Evolutionary conservation across 2,329 filamentous ascomycete species (phyloP).

Genomic region (Fusarium sarcochroum): DNA sequence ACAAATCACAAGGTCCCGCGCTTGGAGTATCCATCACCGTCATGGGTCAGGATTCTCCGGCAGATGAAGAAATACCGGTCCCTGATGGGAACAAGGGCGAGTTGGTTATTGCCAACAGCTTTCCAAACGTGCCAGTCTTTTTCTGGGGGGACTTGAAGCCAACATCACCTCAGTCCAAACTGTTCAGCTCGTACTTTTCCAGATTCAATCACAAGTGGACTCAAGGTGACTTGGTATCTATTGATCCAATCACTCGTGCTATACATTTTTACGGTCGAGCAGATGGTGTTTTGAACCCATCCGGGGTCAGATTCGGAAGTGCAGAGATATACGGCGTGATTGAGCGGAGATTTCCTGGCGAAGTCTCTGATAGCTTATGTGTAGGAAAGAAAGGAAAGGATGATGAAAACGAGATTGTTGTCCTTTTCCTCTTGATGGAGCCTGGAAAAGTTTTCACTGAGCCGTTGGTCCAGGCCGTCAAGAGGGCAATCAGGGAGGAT

Average conservation of each 20-base stretch:
- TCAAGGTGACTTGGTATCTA: neutral
- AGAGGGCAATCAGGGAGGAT: neutral
- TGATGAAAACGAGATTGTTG: neutral
- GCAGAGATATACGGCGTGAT: neutral
- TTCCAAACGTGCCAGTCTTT: neutral
- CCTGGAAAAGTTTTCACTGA: neutral
- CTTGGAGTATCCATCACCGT: neutral
- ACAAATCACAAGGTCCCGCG: too few relatives aligned
- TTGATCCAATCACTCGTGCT: neutral
- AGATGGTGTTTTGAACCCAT: neutral
- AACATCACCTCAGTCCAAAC: too few relatives aligned
- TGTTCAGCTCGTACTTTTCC: too few relatives aligned
- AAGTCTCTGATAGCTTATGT: neutral
- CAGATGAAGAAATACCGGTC: neutral
- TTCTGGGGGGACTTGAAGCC: too few relatives aligned
- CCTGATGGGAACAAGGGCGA: neutral
- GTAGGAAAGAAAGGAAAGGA: neutral
- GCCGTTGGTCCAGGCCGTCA: neutral
- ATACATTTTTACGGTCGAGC: neutral
- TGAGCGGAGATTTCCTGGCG: neutral
- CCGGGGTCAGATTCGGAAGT: neutral
- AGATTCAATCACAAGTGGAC: neutral
- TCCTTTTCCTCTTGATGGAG: neutral
- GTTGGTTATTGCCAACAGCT: neutral
- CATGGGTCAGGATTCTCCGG: neutral